Conservation (phyloP, 2,329 filamentous ascomycete genomes). For the Penicillium sp. region DNA sequence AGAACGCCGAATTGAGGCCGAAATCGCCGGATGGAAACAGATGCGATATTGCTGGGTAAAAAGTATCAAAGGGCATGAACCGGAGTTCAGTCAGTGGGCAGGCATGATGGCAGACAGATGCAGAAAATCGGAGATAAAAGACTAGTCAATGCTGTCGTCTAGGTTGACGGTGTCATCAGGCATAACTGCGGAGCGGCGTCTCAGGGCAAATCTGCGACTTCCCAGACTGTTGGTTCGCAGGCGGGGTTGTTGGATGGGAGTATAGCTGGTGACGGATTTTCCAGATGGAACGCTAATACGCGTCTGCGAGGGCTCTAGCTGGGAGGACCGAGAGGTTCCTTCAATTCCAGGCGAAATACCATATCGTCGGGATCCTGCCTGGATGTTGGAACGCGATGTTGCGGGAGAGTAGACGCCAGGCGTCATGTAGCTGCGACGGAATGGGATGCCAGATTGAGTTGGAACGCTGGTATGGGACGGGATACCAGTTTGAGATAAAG, state of each 20-base stretch:
- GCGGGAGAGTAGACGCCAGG: constrained; percentile 36
- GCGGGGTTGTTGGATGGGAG: constrained; percentile 38
- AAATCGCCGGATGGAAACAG: constrained; percentile 7
- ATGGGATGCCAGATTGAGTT: constrained; percentile 31
- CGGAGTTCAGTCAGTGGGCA: background rate
- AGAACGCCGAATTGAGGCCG: constrained; percentile 11
- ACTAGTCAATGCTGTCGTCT: constrained; percentile 34
- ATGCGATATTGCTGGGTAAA: constrained; percentile 20
- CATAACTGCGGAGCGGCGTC: constrained; percentile 29
- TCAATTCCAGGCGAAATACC: constrained; percentile 28
- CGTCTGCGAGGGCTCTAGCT: constrained; percentile 29
- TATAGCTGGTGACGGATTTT: constrained; percentile 39
- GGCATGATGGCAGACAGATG: constrained; percentile 2
- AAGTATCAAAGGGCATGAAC: constrained; percentile 6
- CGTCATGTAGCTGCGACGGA: constrained; percentile 39
- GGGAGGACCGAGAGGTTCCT: constrained; percentile 20
- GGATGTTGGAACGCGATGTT: constrained; percentile 40
- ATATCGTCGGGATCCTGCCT: constrained; percentile 44
- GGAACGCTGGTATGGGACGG: constrained; percentile 14
- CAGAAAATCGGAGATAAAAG: background rate
- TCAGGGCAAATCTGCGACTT: constrained; percentile 35
- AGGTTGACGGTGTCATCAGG: constrained; percentile 29
- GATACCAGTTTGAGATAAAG: constrained; percentile 27
- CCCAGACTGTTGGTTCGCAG: constrained; percentile 40
- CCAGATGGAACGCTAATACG: constrained; percentile 35